Percentiles rank a stretch among this genome's conserved stretches.
These are phyloP conservation scores for Penicillium coffeae DNA, from an alignment of 495 filamentous ascomycete genomes.

Conservation along the genomic window DNA sequence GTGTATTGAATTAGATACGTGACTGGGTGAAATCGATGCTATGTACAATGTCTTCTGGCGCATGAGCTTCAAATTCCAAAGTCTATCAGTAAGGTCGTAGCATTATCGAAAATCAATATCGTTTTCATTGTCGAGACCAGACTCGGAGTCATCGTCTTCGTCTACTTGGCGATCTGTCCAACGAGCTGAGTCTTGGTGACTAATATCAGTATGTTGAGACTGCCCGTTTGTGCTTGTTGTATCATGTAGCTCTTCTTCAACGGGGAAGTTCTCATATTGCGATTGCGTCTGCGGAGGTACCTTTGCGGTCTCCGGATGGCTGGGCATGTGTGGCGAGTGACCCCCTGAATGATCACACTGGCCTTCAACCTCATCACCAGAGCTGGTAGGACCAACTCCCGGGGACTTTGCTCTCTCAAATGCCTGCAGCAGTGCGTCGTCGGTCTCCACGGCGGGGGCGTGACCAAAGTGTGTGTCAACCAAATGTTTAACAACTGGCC, in stretches of 20 bases:
- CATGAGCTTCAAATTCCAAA: neutral
- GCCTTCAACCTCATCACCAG: constrained; percentile 47
- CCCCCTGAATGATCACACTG: constrained; percentile 11
- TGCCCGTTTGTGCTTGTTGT: constrained; percentile 10
- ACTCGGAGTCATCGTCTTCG: constrained; percentile 30
- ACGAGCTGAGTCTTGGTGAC: constrained; percentile 32
- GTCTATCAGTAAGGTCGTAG: neutral
- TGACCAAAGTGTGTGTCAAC: constrained; percentile 89
- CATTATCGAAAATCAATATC: constrained; percentile 21
- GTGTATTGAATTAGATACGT: neutral
- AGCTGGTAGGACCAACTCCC: constrained; percentile 25
- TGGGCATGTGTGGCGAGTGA: neutral
- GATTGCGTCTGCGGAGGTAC: constrained; percentile 5
- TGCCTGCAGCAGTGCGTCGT: constrained; percentile 53
- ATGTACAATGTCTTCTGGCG: constrained; percentile 12
- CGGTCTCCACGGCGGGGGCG: constrained; percentile 51
- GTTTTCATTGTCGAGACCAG: constrained; percentile 20
- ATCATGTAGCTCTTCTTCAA: constrained; percentile 11
- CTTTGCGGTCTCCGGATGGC: neutral
- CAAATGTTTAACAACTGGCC: constrained; percentile 92
- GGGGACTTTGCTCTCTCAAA: constrained; percentile 48
- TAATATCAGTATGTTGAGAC: constrained; percentile 11
- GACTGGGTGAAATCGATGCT: neutral
- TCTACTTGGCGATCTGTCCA: constrained; percentile 39
- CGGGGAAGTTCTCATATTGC: constrained; percentile 4